Evolutionary conservation across 805 yeast species (phyloP), one percentile per base, ranked within the genome.

Genomic region (Allodekkera sacchari): DNA sequence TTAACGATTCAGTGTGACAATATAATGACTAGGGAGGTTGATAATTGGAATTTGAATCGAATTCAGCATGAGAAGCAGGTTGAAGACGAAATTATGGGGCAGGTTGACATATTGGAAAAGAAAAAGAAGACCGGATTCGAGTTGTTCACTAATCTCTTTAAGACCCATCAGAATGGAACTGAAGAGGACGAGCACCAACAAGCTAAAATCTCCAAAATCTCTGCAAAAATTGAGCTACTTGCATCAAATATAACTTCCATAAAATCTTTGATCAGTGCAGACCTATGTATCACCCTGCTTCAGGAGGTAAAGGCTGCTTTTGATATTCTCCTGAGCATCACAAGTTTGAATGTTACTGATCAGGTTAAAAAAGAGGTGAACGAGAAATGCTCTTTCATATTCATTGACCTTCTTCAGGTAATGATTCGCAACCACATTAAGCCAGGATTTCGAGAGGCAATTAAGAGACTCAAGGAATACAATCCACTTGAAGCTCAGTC

Each of bases 381-480:
- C 28, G 47, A 28, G 26, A 55, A 45, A 41, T 61, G 50, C 57
- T 74, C 77, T 48, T 71, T 68, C n/a, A 63, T 87, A 2, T 89
- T 85, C 48, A 74, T 77, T 12, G 72, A 70, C 22, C 67, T 82
- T 30, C 56, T 89, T 6, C 69, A 68, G 2, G 60, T 72, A 5
- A 60, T 89, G 11, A 81, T 88, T 9, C 65, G 65, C 12, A 63
- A 71, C n/a, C 97, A 92, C 55, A 65, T 92, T n/a, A 69, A 71
- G 39, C 75, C 75, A 0, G 97, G 96, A 0, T 92, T 92, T 52
- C 77, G 75, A 25, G 80, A 75, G 44, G 96, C 97, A 0, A 62
- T 88, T 31, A 61, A 57, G 1, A 71, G 87, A 32, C 59, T 89
- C 35, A 68, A 74, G 33, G 69, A 74, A 22, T 89, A 87, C 46